These are phyloP conservation scores for Tephrocybe sp. DNA, from an alignment of 768 basidiomycete species.

Conservation along the genomic window DNA sequence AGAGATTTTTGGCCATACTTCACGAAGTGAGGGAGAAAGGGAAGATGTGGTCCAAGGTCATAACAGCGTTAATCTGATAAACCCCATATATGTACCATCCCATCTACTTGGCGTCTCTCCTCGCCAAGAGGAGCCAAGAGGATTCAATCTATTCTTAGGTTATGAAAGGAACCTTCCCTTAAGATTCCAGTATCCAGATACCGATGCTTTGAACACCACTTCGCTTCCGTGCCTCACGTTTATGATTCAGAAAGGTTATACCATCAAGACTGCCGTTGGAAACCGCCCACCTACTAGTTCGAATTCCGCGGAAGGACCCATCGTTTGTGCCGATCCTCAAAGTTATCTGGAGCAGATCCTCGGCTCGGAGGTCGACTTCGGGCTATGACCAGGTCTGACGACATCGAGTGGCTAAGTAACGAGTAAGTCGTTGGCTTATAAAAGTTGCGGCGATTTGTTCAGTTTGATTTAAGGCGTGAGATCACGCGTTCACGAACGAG, in stretches of 20 bases:
- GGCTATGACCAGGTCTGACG: not conserved
- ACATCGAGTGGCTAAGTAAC: slow-evolving; percentile 6
- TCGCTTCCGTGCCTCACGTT: too few relatives aligned
- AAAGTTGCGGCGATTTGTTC: not conserved
- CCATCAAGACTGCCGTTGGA: not conserved
- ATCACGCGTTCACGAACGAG: not conserved
- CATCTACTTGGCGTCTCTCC: too few relatives aligned
- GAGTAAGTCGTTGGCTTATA: not conserved
- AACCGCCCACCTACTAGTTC: not conserved
- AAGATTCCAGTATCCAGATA: slow-evolving; percentile 1
- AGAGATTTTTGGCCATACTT: slow-evolving; percentile 72
- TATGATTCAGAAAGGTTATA: too few relatives aligned
- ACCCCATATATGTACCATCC: too few relatives aligned
- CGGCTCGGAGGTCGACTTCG: slow-evolving; percentile 6
- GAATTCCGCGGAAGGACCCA: not conserved
- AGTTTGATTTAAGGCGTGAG: not conserved
- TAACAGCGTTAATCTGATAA: too few relatives aligned
- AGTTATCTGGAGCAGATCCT: not conserved
- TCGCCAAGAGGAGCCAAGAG: too few relatives aligned
- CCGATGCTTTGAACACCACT: not conserved
- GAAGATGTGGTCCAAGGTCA: too few relatives aligned
- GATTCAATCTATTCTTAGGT: not conserved
- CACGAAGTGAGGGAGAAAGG: slow-evolving; percentile 7
- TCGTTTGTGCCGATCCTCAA: not conserved
- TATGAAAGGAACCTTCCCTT: slow-evolving; percentile 3